Evolutionary conservation across 2,329 filamentous ascomycete genomes (phyloP), one percentile per base, ranked within the genome.

Genomic region (Biscogniauxia marginata): DNA sequence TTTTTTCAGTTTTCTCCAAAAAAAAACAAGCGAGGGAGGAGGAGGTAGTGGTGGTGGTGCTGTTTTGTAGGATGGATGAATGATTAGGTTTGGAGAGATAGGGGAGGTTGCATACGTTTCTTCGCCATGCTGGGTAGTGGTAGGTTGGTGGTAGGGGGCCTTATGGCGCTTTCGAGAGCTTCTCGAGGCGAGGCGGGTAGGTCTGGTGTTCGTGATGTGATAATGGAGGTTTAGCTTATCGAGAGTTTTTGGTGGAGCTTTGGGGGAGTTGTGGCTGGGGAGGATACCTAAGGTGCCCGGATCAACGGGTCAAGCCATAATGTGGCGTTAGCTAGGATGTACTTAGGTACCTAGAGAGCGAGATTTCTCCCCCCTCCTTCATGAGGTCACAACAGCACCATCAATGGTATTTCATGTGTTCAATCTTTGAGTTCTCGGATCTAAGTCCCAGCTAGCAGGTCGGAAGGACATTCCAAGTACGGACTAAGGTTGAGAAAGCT

Each of bases 121-220:
- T 77, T 77, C 62, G 75, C 75, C 75, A 77, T 77, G 47, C 11
- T 59, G 54, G 55, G 62, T 45, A 55, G 52, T 21, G 30, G 45
- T 49, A n/a, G n/a, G n/a, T n/a, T n/a, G 45, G 43, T 39, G 50
- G 20, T 23, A 25, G 44, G 11, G 47, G 21, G 21, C 4, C n/a
- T 34, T n/a, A n/a, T n/a, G n/a, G n/a, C n/a, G 50, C 34, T 30
- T 45, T 13, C 23, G 18, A 49, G 8, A 8, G 47, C 4, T 23
- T 24, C 4, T 9, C 21, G 47, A n/a, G 54, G 49, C 39, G 47
- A 53, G 50, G 47, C 30, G 20, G 18, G 16, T 22, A 6, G 50
- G 46, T 54, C 59, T 20, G 50, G 54, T 56, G 25, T 24, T 16
- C 8, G 30, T 34, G 46, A 58, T 58, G 49, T 49, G 55, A 52